These are phyloP conservation scores for Aureobasidium sp. DNA, from an alignment of 2,329 filamentous ascomycete species.

Conservation along the genomic window DNA sequence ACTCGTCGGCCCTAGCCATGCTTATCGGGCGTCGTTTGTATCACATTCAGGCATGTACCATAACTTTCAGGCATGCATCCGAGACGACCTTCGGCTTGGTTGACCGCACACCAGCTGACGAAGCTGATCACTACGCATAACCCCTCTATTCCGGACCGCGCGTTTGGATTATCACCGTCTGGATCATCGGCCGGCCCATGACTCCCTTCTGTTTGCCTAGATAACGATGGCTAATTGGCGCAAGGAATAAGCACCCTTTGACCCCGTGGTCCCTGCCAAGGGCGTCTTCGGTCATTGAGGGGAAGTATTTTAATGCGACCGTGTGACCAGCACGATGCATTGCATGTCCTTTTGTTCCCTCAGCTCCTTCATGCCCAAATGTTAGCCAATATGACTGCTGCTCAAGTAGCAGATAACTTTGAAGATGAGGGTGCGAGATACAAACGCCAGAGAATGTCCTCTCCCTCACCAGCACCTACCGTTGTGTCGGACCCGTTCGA, in stretches of 20 bases:
- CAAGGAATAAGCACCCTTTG: not conserved
- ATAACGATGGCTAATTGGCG: slow-evolving; percentile 9
- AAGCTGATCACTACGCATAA: not conserved
- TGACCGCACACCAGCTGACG: not conserved
- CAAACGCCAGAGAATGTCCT: slow-evolving; percentile 8
- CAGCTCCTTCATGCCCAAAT: not conserved
- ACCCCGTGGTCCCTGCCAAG: slow-evolving; percentile 6
- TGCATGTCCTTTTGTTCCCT: not conserved
- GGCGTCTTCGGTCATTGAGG: slow-evolving; percentile 8
- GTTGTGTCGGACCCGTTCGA: not conserved
- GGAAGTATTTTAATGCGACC: slow-evolving; percentile 2
- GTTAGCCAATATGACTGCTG: not conserved
- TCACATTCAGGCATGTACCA: not conserved
- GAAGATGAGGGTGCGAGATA: slow-evolving; percentile 1
- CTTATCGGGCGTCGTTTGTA: slow-evolving; percentile 6
- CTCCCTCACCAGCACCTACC: slow-evolving; percentile 2
- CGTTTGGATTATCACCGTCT: not conserved
- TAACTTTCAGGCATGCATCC: not conserved
- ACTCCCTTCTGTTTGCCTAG: slow-evolving; percentile 4
- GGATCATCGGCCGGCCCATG: not conserved
- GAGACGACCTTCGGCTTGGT: not conserved
- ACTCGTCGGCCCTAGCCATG: not conserved
- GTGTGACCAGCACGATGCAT: not conserved
- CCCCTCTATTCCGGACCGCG: slow-evolving; percentile 3
- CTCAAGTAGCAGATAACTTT: not conserved